Conservation (phyloP, 495 filamentous ascomycete species). For the Lasiosphaeriaceae sp. region DNA sequence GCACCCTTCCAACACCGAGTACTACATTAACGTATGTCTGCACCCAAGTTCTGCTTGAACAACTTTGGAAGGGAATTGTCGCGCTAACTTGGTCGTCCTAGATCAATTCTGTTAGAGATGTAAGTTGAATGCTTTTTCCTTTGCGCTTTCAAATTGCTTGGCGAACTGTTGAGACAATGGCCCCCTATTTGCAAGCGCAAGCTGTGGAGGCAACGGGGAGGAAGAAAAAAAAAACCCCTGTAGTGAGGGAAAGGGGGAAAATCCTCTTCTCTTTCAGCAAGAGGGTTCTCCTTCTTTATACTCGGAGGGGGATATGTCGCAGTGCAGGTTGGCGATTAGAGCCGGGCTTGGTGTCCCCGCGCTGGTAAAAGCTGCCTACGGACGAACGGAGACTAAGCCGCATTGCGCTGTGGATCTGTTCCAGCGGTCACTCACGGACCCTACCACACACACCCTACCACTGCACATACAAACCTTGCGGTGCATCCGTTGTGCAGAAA, state of each 20-base stretch:
- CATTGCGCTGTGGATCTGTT: conserved; percentile 21
- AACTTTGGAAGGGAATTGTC: conserved; percentile 24
- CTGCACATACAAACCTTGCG: background rate
- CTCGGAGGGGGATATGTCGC: background rate
- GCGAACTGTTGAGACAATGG: background rate
- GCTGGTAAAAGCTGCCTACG: conserved; percentile 26
- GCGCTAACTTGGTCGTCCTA: conserved; percentile 21
- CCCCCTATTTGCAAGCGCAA: conserved; percentile 13
- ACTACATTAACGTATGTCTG: conserved; percentile 79
- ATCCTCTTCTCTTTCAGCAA: background rate
- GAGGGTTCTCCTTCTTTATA: conserved; percentile 14
- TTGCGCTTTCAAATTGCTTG: background rate
- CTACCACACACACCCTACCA: background rate
- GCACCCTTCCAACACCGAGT: conserved; percentile 87
- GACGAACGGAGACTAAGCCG: conserved; percentile 57
- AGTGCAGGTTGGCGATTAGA: conserved; percentile 1
- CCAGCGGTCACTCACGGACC: background rate
- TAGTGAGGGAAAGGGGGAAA: background rate
- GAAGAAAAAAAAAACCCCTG: background rate
- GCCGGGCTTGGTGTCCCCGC: conserved; percentile 12
- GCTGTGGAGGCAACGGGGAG: background rate
- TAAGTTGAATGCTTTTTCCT: conserved; percentile 21
- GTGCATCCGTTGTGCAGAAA: too few species aligned
- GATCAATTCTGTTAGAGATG: conserved; percentile 38
- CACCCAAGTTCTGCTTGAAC: conserved; percentile 61